Evolutionary conservation across 495 filamentous ascomycete genomes (phyloP).

Genomic region (Penicillium tannophilum): DNA sequence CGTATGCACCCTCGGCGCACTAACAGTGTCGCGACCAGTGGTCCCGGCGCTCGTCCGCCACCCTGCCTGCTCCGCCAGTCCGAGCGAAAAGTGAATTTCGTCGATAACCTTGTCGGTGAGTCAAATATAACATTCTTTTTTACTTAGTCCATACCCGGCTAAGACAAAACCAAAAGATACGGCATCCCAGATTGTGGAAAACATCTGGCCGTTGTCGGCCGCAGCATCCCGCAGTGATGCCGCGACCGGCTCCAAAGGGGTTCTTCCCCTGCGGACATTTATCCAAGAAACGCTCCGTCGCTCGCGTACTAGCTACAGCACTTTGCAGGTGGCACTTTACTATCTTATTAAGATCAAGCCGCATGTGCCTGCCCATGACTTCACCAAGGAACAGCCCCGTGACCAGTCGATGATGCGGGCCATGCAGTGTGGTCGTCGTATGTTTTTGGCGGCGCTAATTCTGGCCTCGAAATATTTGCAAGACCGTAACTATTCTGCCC

Average conservation of each 20-base stretch:
- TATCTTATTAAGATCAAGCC: slow-evolving; percentile 93
- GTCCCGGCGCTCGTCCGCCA: slow-evolving; percentile 65
- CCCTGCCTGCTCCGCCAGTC: slow-evolving; percentile 85
- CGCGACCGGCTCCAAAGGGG: slow-evolving; percentile 57
- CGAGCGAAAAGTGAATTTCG: slow-evolving; percentile 93
- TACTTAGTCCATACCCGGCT: slow-evolving; percentile 22
- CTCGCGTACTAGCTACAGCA: slow-evolving; percentile 95
- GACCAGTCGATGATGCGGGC: slow-evolving; percentile 74
- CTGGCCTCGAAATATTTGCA: slow-evolving; percentile 96
- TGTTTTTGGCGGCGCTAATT: slow-evolving; percentile 94
- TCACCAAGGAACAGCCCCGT: slow-evolving; percentile 84
- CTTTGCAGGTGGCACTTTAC: slow-evolving; percentile 93
- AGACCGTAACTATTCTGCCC: slow-evolving; percentile 95
- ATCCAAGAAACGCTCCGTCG: slow-evolving; percentile 96
- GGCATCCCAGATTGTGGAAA: slow-evolving; percentile 95
- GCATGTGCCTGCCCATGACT: slow-evolving; percentile 79
- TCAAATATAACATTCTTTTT: slow-evolving; percentile 25
- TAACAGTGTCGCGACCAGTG: slow-evolving; percentile 46
- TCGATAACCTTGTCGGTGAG: slow-evolving; percentile 99
- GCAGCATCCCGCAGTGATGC: slow-evolving; percentile 50
- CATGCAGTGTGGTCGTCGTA: slow-evolving; percentile 93
- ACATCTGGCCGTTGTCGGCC: slow-evolving; percentile 82
- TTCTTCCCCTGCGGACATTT: slow-evolving; percentile 89
- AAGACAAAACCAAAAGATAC: slow-evolving; percentile 65
- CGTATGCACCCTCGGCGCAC: slow-evolving; percentile 85